These are phyloP conservation scores for Zopfochytrium polystomum DNA, from an alignment of 371 early-diverging fungal species.

Conservation along the genomic window DNA sequence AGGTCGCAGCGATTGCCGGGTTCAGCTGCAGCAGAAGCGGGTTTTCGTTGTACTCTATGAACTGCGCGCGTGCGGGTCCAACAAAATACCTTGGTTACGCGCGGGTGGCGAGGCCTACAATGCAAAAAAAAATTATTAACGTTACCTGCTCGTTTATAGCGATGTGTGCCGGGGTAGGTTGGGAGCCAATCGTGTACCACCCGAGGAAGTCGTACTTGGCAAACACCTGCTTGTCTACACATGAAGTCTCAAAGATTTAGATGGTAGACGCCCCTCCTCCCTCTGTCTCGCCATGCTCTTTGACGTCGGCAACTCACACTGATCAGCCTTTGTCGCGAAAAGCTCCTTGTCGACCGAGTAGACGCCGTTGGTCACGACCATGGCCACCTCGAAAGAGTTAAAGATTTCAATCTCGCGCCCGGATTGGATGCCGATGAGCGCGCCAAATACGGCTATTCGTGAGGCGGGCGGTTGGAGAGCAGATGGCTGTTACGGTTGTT, in stretches of 20 bases:
- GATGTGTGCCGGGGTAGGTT: conserved; percentile 61
- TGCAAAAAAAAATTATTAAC: not conserved
- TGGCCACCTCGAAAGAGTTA: conserved; percentile 75
- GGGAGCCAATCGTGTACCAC: conserved; percentile 73
- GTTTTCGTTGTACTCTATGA: conserved; percentile 70
- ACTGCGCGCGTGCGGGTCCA: conserved; percentile 37
- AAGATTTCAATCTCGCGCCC: conserved; percentile 81
- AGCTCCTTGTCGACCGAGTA: conserved; percentile 49
- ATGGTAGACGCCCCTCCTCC: conserved; percentile 3
- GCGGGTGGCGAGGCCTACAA: not conserved
- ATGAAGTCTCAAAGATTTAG: no score
- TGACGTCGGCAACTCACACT: conserved; percentile 53
- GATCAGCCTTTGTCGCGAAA: conserved; percentile 69
- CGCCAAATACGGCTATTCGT: conserved; percentile 62
- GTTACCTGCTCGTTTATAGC: conserved; percentile 71
- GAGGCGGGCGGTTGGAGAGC: not conserved
- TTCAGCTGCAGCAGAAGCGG: conserved; percentile 74
- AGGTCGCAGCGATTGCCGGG: conserved; percentile 48
- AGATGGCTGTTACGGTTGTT: not conserved
- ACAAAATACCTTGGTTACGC: not conserved
- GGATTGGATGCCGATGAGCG: conserved; percentile 74
- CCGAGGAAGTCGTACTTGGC: conserved; percentile 79
- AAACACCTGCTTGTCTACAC: conserved; percentile 78
- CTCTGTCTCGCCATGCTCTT: no score
- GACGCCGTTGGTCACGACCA: not conserved